A percentile compares a stretch with the other conserved stretches of the same genome.
Evolutionary conservation across 192 early-diverging fungal species (phyloP).

Genomic region (Podochytrium sp.): DNA sequence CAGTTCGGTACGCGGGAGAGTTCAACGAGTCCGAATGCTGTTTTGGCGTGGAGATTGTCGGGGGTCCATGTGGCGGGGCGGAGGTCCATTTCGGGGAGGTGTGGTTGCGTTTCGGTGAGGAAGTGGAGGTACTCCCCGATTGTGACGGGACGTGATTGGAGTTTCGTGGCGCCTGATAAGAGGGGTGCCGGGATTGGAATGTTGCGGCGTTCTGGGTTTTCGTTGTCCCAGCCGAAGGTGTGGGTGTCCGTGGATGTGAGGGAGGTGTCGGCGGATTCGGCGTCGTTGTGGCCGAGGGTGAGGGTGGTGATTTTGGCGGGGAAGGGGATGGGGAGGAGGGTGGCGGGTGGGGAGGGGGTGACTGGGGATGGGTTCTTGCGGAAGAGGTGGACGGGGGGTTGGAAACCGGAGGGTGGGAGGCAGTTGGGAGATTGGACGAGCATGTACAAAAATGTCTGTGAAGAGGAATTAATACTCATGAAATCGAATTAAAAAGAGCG

Average conservation of each 20-base stretch:
- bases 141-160: conserved; percentile 81
- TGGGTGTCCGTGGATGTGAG: conserved; percentile 10
- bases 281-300: conserved; percentile 67
- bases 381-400: conserved; percentile 19
- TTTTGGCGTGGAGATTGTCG: conserved; percentile 55
- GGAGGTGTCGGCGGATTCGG: conserved; percentile 47
- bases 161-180: conserved; percentile 52
- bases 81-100: conserved; percentile 8
- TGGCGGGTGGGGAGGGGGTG: not conserved
- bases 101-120: conserved; percentile 25
- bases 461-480: not conserved
- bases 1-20: conserved; percentile 57
- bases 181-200: conserved; percentile 15
- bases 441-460: conserved; percentile 85
- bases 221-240: conserved; percentile 92
- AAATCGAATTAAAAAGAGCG: not conserved
- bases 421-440: conserved; percentile 68
- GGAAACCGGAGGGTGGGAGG: conserved; percentile 50
- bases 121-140: conserved; percentile 75
- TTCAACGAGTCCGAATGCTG: conserved; percentile 68
- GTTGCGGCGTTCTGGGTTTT: conserved; percentile 57
- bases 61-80: conserved; percentile 65
- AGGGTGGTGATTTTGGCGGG: conserved; percentile 32
- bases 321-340: conserved; percentile 22
- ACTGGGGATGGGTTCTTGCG: conserved; percentile 13